These are phyloP conservation scores for Seiridium unicorne DNA, from an alignment of 2,329 filamentous ascomycete species.

Conservation along the genomic window DNA sequence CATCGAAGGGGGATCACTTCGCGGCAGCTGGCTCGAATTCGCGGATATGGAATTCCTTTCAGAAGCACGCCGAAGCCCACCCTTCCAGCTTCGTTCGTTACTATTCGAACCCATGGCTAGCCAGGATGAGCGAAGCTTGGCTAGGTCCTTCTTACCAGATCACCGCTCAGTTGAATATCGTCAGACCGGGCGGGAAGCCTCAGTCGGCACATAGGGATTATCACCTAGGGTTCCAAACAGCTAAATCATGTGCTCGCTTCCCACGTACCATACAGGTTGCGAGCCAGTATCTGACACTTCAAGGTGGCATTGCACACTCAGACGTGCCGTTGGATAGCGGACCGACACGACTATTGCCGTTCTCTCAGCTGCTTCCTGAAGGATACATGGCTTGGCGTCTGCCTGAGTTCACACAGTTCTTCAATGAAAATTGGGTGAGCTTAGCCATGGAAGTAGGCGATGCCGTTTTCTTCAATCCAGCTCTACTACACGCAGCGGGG, in stretches of 20 bases:
- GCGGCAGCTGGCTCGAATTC: conserved; percentile 53
- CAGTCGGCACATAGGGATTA: conserved; percentile 63
- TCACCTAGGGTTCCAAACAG: conserved; percentile 61
- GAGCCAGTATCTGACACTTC: conserved; percentile 57
- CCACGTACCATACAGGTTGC: conserved; percentile 53
- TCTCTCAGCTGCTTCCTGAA: conserved; percentile 54
- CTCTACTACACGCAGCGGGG: conserved; percentile 62
- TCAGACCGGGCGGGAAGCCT: conserved; percentile 55
- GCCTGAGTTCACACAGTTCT: conserved; percentile 51
- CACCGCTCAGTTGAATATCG: conserved; percentile 62
- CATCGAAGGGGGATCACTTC: conserved; percentile 58
- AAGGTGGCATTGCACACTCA: conserved; percentile 62
- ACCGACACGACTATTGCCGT: conserved; percentile 60
- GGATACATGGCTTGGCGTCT: conserved; percentile 59
- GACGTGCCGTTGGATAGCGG: conserved; percentile 59
- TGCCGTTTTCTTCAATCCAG: conserved; percentile 63
- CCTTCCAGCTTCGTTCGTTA: conserved; percentile 53
- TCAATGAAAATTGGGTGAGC: conserved; percentile 49
- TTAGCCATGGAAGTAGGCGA: conserved; percentile 55
- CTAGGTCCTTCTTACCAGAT: conserved; percentile 59
- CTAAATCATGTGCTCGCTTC: conserved; percentile 41
- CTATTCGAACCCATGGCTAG: conserved; percentile 60
- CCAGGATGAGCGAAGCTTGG: conserved; percentile 51
- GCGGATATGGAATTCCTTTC: conserved; percentile 66
- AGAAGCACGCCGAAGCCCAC: conserved; percentile 55